Percentiles rank a stretch among this genome's conserved stretches.
These are phyloP conservation scores for Baudoinia panamericana DNA, from an alignment of 495 filamentous ascomycete species.

Conservation along the genomic window DNA sequence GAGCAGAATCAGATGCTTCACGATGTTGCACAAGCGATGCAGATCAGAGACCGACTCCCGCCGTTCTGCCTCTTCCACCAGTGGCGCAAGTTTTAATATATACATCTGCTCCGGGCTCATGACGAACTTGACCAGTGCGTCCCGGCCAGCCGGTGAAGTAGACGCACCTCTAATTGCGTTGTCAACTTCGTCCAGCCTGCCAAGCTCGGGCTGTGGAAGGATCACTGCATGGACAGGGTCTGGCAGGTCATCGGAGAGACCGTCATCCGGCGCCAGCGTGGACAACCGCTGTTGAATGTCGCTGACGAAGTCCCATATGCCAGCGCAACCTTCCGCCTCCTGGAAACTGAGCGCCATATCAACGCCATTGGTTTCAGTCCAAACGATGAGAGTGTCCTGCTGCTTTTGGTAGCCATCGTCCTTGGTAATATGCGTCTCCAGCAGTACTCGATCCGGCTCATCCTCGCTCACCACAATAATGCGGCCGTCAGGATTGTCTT, in stretches of 20 bases:
- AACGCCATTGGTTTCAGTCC: constrained; percentile 76
- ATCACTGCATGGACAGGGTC: constrained; percentile 55
- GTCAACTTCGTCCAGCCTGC: constrained; percentile 71
- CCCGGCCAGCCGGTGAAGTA: constrained; percentile 60
- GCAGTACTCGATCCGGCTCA: constrained; percentile 61
- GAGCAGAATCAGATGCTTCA: constrained; percentile 87
- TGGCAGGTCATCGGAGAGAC: constrained; percentile 74
- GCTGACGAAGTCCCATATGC: constrained; percentile 93
- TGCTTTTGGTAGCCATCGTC: constrained; percentile 98
- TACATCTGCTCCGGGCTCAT: constrained; percentile 59
- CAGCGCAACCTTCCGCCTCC: constrained; percentile 84
- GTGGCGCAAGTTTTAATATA: constrained; percentile 70
- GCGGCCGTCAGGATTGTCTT: constrained; percentile 46
- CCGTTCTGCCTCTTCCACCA: constrained; percentile 80
- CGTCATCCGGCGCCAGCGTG: constrained; percentile 61
- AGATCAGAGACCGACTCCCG: constrained; percentile 74
- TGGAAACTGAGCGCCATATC: constrained; percentile 99
- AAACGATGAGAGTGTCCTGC: constrained; percentile 97
- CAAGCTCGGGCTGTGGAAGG: constrained; percentile 65
- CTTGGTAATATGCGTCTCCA: constrained; percentile 82
- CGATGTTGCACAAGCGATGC: constrained; percentile 89
- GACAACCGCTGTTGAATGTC: constrained; percentile 60
- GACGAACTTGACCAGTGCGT: constrained; percentile 80
- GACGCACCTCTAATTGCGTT: constrained; percentile 63
- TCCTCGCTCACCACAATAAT: constrained; percentile 93